Percentiles rank a stretch among this genome's conserved stretches.
Evolutionary conservation across 352 stramenopile species (phyloP).

Genomic region (Paralagenidium karlingii): DNA sequence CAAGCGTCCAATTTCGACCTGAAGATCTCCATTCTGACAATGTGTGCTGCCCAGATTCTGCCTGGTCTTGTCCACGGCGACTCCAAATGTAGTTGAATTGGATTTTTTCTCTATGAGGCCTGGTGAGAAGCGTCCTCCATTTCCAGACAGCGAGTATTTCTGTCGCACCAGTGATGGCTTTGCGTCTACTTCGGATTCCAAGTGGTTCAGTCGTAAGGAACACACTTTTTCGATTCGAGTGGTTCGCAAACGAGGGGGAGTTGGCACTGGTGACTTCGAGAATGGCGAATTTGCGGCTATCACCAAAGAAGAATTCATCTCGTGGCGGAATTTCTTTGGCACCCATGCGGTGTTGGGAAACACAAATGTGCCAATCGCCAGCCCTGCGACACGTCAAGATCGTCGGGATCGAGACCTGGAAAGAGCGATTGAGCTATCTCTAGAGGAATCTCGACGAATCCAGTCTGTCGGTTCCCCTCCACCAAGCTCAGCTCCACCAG

Average conservation of each 20-base stretch:
- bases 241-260: slow-evolving; percentile 37
- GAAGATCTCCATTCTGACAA: background rate
- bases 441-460: slow-evolving; percentile 29
- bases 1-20: background rate
- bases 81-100: slow-evolving; percentile 53
- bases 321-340: slow-evolving; percentile 66
- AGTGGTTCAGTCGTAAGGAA: slow-evolving; percentile 60
- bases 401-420: slow-evolving; percentile 46
- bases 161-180: slow-evolving; percentile 47
- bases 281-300: slow-evolving; percentile 40
- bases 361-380: slow-evolving; percentile 29
- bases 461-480: slow-evolving; percentile 12
- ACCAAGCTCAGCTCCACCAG: slow-evolving; percentile 1
- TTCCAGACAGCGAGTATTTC: slow-evolving; percentile 49
- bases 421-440: slow-evolving; percentile 34
- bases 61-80: slow-evolving; percentile 47
- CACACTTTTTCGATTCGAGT: slow-evolving; percentile 50
- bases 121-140: slow-evolving; percentile 52
- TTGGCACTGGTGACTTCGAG: slow-evolving; percentile 29
- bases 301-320: slow-evolving; percentile 37
- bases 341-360: too few relatives aligned
- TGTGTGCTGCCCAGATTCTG: slow-evolving; percentile 40
- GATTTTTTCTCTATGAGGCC: slow-evolving; percentile 69
- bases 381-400: slow-evolving; percentile 10
- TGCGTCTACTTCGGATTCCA: slow-evolving; percentile 29